Base-by-base conservation (phyloP, 371 early-diverging fungal species). In the Homolaphlyctis polyrhiza region DNA sequence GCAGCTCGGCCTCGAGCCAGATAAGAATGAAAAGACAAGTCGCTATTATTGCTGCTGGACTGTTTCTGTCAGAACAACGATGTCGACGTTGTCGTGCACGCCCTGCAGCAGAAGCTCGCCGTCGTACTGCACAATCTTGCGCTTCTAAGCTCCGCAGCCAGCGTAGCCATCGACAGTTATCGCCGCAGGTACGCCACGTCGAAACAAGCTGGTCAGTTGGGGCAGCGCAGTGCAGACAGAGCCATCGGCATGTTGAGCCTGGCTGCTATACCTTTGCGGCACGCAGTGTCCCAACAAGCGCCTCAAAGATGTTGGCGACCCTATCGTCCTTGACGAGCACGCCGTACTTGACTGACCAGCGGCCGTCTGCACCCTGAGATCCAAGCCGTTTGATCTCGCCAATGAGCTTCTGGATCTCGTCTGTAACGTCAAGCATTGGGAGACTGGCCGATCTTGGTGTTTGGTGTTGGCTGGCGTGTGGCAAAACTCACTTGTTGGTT, bases 281-380 rank as follows among this genome's bases (percentile, higher is more conserved):
- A 52, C 66, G 62, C 25, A 77, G 64, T 2, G 77, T 77, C 18
- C 74, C 74, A 21, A 74, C 66, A n/a, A 77, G 61, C 4, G 69
- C 77, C 62, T 77, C 77, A 58, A 77, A 68, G 27, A 74, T 74
- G 58, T 77, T 66, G 34, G 67, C 72, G 58, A 68, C 67, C 34
- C 57, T 65, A 49, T 77, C 77, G 66, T 77, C 77, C 8, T 60
- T 23, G 32, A 73, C 72, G 48, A 77, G 61, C 25, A 63, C 58
- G 21, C 77, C 77, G 51, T 68, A 77, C 34, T 70, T 67, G 32
- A 77, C 77, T 11, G 33, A 45, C 2, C 45, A 36, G 57, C 28
- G 55, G 68, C 73, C 51, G 58, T 50, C 32, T 0, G 43, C 36
- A 18, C 60, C 33, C 33, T 49, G n/a, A 3, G 36, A 57, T 28